Evolutionary conservation across 495 filamentous ascomycete species (phyloP).

Genomic region (Amphirosellinia nigrospora): DNA sequence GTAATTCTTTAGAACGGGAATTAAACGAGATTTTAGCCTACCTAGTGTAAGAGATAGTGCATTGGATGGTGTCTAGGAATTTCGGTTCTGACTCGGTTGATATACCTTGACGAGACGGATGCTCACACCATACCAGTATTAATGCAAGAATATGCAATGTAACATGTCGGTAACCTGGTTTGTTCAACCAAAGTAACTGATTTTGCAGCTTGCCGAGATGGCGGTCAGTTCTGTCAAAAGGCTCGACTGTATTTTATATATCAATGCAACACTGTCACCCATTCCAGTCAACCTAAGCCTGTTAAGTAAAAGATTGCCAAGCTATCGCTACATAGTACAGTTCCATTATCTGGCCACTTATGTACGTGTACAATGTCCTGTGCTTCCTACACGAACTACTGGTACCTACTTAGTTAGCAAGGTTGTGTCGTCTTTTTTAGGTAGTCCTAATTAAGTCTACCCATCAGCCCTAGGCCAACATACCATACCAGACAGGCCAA

Average conservation of each 20-base stretch:
- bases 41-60: neutral
- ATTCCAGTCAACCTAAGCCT: neutral
- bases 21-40: neutral
- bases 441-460: neutral
- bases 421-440: slow-evolving; percentile 20
- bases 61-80: neutral
- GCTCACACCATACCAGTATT: neutral
- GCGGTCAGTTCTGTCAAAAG: neutral
- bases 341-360: neutral
- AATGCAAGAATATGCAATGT: slow-evolving; percentile 3
- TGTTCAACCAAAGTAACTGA: neutral
- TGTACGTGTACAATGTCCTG: neutral
- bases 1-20: neutral
- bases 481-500: neutral
- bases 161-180: neutral
- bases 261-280: neutral
- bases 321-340: neutral
- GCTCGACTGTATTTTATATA: neutral
- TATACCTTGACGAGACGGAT: neutral
- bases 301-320: neutral
- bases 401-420: too few species aligned
- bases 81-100: neutral
- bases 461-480: slow-evolving; percentile 1
- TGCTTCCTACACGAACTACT: neutral
- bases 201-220: neutral